Conservation (phyloP, 139 green algal species). For the Chlorella sp. region DNA sequence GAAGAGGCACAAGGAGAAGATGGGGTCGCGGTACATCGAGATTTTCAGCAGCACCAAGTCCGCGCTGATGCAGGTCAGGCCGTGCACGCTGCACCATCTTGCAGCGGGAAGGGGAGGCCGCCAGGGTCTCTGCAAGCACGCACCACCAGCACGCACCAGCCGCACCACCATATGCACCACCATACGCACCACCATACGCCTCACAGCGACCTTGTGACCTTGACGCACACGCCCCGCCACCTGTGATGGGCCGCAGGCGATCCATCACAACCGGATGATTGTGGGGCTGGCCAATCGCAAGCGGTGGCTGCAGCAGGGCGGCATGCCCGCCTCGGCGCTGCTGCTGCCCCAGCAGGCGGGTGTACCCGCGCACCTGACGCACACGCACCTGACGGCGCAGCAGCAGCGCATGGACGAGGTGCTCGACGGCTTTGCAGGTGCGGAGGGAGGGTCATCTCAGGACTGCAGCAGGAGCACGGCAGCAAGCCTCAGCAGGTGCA, state of each 20-base stretch:
- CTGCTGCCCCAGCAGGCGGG: neutral
- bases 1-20: conserved; percentile 55
- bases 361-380: neutral
- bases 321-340: conserved; percentile 8
- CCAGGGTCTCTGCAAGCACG: too few species aligned
- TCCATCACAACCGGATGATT: conserved; percentile 32
- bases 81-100: too few species aligned
- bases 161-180: too few species aligned
- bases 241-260: too few species aligned
- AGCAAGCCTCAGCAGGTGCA: too few species aligned
- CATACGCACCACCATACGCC: too few species aligned
- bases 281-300: conserved; percentile 30
- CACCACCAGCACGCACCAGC: too few species aligned
- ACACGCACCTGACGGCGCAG: neutral
- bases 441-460: too few species aligned
- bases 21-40: conserved; percentile 77
- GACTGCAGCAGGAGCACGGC: too few species aligned
- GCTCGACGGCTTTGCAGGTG: neutral
- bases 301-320: conserved; percentile 29
- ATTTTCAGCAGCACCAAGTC: conserved; percentile 57
- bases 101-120: too few species aligned
- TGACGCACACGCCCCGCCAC: too few species aligned
- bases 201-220: too few species aligned
- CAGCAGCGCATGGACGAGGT: neutral
- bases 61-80: conserved; percentile 1